Base-by-base conservation (phyloP, 805 yeast species). In the Metschnikowia hibisci region DNA sequence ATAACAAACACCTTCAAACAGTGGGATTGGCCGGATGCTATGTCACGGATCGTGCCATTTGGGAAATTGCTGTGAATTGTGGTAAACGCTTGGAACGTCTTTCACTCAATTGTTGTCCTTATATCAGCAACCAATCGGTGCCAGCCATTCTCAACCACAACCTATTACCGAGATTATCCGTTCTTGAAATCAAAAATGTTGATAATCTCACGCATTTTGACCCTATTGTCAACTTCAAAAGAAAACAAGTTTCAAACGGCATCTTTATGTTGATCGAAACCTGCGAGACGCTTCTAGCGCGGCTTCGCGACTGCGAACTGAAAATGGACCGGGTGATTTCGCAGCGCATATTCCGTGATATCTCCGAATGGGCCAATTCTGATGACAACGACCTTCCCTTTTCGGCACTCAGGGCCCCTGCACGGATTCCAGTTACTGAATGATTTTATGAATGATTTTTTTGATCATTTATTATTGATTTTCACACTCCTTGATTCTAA, bases 21-120 rank as follows among this genome's bases (percentile, higher is more conserved):
- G 67, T 90, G 34, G 97, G 97, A 0, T 66, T 88, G 15, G 96
- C 97, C 0, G 98, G 98, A 6, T 87, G 96, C 61, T 71, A 77
- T 34, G 75, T 90, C 14, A 78, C 86, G 6, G 96, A 90, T 64
- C 72, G 79, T 33, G 73, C 86, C 4, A 67, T 90, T 12, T 87
- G 96, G 95, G 90, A 84, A 54, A 63, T 90, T 27, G 88, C 89
- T 0, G 61, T 75, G 13, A 60, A 69, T 41, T 60, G 69, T 43
- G 80, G 81, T 16, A 54, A 58, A 1, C 54, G 66, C 4, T 55
- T 90, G 3, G 80, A 78, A 52, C 69, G 96, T 41, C 66, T 89
- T 15, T 84, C 95, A 6, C 60, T 89, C 40, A 89, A 89, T 61
- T 80, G 81, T 54, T 89, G 97, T 59, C 67, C 72, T 25, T 55